Evolutionary conservation across 2,329 filamentous ascomycete species (phyloP), one percentile per base, ranked within the genome.

Genomic region (Fusarium decemcellulare): DNA sequence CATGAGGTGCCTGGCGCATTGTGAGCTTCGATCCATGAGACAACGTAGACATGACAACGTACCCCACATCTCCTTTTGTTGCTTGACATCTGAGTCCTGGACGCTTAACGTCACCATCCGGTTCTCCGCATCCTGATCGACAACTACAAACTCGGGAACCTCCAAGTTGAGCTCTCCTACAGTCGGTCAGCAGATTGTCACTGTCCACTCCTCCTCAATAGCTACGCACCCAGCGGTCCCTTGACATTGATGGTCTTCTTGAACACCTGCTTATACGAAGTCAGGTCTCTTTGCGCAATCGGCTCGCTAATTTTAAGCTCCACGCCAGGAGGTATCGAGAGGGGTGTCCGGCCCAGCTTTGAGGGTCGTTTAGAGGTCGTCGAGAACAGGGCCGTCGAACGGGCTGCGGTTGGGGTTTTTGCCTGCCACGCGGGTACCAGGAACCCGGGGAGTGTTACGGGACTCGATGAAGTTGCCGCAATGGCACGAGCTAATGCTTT

Each of bases 1-100:
- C 96, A 95, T 46, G 91, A 92, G 7, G 95, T 98, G 68, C 95
- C 95, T 97, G 68, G 18, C 27, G 46, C 58, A 34, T 27, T 61
- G 37, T 72, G 39, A 74, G 64, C 9, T 27, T 52, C 8, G 10
- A 27, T 57, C 34, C 9, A 23, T 18, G 8, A n/a, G 27, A 18
- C 14, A 52, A 9, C 12, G 29, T 23, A 6, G 18, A 42, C 16
- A n/a, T 30, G 43, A 54, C 36, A 61, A 80, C 81, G 57, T 73
- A 97, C 95, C 96, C 96, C 96, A 98, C 95, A 98, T 98, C 80
- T 93, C 93, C 78, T 91, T 91, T 81, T 98, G 95, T 68, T 93
- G 86, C 82, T 91, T 91, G 56, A 89, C 80, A 16, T 89, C 83
- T 16, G 85, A 81, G 80, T 98, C 88, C 76, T 91, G 81, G 11